Base-by-base conservation (phyloP, 495 filamentous ascomycete species). In the Extremus antarcticus region DNA sequence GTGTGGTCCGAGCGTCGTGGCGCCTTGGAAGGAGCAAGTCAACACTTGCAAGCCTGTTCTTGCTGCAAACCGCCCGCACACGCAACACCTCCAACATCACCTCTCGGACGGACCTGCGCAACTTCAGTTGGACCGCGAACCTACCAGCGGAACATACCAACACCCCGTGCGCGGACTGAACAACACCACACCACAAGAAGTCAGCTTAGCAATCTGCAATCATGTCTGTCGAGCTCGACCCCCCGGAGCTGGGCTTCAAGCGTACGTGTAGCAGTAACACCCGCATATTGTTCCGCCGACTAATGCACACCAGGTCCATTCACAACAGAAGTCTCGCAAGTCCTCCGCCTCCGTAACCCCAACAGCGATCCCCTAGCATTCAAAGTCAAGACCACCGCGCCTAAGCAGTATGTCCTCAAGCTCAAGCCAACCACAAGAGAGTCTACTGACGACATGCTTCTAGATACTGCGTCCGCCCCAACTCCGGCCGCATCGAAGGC, bases 371-470 rank as follows among this genome's bases (percentile, higher is more conserved):
- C 92, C 15, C 77, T 98, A 54, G 92, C 90, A 16, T 98, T 98
- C 80, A 98, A 98, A 83, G 92, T 98, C 67, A 98, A 98, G 82
- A 98, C 92, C 39, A 98, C 92, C 54, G 94, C 94, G 24, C 92
- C 94, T 4, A 97, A 98, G 72, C 91, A 96, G 91, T 98, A 88
- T 65, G 29, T 35, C 87, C 39, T 17, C 43, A 22, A 9, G 49
- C 19, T 21, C 57, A 43, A 22, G n/a, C 51, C 53, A 47, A 55
- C 58, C 56, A n/a, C 17, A 46, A 47, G 23, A 9, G 2, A 19
- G 4, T 11, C 38, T 17, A 47, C 9, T 46, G 2, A 46, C 50
- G 9, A 13, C n/a, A 3, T 24, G 21, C 23, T 4, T 8, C 16
- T 60, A 97, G 91, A 73, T 98, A 98, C 73, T 97, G 92, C 66